Base-by-base conservation (phyloP, 2,329 filamentous ascomycete species). In the Sporothrix curviconia region DNA sequence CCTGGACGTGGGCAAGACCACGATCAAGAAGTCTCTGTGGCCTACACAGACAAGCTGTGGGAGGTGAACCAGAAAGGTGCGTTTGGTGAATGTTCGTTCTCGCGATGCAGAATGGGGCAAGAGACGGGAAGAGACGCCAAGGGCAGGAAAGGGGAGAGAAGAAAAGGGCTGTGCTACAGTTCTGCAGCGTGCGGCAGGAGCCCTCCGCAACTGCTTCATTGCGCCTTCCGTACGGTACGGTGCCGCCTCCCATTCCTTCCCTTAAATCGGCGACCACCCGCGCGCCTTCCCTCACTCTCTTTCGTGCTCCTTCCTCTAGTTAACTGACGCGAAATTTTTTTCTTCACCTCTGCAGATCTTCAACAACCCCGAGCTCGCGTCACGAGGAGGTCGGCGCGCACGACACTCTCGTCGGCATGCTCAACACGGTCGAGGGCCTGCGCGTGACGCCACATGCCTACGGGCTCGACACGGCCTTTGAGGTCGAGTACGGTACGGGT, bases 391-490 rank as follows among this genome's bases (percentile, higher is more conserved):
- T 73, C 62, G 70, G 68, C 11, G 79, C 79, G 3, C 78, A 81
- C 60, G 72, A 79, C 39, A 71, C 69, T 3, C 73, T 82, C 47
- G 72, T 72, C n/a, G 61, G 66, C 4, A 71, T 78, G 37, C 68
- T 81, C 0, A 69, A 75, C 51, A 59, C 64, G 1, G 69, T 72
- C 3, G 40, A 55, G 11, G 78, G 75, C 0, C 76, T 76, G 60
- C 57, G 62, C 0, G 77, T 80, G 7, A 76, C 68, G 3, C 72
- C 72, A 1, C 73, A 78, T 53, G 74, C 78, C 0, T 80, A 79
- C 62, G 78, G 75, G 0, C 61, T 82, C 0, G 68, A 72, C 12
- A 82, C 79, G 0, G 71, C 76, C 0, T 82, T 82, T 58, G 74
- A 76, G 59, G 76, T 58, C 39, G 53, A 58, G 17, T 61, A 46